Conservation (phyloP, 495 filamentous ascomycete species). For the Chaetomium cochliodes region DNA sequence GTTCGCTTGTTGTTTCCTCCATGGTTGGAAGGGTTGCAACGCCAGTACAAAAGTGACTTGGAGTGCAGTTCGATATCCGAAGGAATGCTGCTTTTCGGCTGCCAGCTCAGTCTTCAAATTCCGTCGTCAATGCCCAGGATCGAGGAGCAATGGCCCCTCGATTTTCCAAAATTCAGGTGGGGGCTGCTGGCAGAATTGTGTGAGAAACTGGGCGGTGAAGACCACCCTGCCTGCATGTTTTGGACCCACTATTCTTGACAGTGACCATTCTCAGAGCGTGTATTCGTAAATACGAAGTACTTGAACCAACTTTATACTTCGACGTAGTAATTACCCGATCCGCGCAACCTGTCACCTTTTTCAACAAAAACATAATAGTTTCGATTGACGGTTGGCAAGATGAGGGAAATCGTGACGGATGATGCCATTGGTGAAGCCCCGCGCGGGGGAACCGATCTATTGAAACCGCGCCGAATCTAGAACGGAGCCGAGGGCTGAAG, state of each 20-base stretch:
- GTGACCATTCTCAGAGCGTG: too few species aligned
- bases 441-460: background rate
- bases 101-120: background rate
- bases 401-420: background rate
- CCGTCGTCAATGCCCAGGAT: background rate
- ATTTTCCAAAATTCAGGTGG: conserved; percentile 32
- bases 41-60: background rate
- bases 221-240: background rate
- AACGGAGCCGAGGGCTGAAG: background rate
- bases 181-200: conserved; percentile 26
- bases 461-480: background rate
- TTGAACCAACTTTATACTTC: too few species aligned
- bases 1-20: conserved; percentile 23
- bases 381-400: background rate
- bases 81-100: background rate
- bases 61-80: too few species aligned
- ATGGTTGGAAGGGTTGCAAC: conserved; percentile 1
- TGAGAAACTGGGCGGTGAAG: background rate
- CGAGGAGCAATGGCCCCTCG: background rate
- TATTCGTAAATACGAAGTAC: too few species aligned
- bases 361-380: too few species aligned
- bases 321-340: too few species aligned
- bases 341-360: too few species aligned
- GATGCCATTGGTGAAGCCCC: background rate
- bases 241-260: background rate